Conservation (phyloP, 164 flowering plant species). For the Litsea cubeba region DNA sequence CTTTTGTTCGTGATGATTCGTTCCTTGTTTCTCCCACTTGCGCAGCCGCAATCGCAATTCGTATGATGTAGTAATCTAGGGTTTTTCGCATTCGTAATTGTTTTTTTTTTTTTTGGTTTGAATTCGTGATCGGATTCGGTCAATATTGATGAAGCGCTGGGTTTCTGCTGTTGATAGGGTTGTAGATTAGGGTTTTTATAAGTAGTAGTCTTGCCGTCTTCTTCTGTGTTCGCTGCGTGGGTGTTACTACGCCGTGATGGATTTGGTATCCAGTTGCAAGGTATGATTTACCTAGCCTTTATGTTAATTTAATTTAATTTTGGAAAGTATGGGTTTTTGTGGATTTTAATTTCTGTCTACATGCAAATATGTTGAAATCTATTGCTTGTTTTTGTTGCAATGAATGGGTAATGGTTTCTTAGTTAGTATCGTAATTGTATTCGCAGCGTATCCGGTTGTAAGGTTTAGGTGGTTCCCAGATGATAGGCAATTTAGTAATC, state of each 20-base stretch:
- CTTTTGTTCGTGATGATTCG: no score
- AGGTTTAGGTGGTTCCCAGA: no score
- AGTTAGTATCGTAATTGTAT: neutral
- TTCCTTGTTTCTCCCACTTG: no score
- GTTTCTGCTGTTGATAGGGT: no score
- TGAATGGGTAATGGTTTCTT: neutral
- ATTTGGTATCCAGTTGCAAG: conserved; percentile 1
- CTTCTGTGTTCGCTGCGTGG: neutral
- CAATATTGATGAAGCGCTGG: no score
- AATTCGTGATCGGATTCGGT: no score
- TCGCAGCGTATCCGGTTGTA: neutral
- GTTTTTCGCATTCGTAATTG: no score
- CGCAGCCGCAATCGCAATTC: no score
- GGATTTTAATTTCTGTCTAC: neutral
- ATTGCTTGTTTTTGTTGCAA: neutral
- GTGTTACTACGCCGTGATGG: neutral
- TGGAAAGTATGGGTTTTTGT: neutral
- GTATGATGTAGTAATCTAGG: no score
- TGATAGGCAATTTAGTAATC: neutral
- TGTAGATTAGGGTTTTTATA: no score
- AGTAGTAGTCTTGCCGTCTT: no score
- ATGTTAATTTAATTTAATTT: neutral
- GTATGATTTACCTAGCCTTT: neutral
- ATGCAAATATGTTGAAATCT: neutral
- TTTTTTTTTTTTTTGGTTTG: no score